phyloP scores from a whole-genome alignment of 2,329 filamentous ascomycete genomes.

The Hypoxylon sp. region DNA sequence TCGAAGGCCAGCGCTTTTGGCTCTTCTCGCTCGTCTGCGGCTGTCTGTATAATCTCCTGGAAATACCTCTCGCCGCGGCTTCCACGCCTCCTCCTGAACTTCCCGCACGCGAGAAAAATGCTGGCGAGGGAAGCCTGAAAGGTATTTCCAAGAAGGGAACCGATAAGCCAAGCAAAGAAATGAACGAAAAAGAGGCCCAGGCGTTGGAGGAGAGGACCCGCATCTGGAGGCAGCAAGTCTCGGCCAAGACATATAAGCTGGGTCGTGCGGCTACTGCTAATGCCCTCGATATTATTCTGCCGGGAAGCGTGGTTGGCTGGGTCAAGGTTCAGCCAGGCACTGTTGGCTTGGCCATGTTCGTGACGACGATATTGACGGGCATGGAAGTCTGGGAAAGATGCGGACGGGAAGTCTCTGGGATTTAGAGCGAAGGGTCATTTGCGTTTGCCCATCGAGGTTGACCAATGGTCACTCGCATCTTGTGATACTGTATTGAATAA shows the following conservation, averaged over 20 bases:
- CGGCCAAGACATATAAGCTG: conserved; percentile 55
- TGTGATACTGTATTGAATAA: conserved; percentile 3
- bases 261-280: conserved; percentile 69
- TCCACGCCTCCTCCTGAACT: conserved; percentile 56
- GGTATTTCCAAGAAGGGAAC: not conserved
- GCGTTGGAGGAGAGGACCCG: conserved; percentile 56
- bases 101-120: conserved; percentile 38
- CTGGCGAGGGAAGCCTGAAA: conserved; percentile 7
- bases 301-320: conserved; percentile 74
- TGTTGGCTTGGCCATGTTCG: conserved; percentile 71
- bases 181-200: conserved; percentile 52
- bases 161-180: conserved; percentile 18
- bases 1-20: conserved; percentile 79
- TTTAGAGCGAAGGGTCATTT: conserved; percentile 10
- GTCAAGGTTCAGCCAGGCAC: conserved; percentile 64
- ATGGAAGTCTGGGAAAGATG: conserved; percentile 73
- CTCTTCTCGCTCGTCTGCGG: conserved; percentile 72
- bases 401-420: conserved; percentile 49
- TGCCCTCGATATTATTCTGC: conserved; percentile 73
- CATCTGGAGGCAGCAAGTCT: conserved; percentile 52
- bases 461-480: not conserved
- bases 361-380: conserved; percentile 74
- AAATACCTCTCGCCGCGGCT: conserved; percentile 58
- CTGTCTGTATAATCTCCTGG: conserved; percentile 60
- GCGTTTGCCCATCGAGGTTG: conserved; percentile 1